Conservation (phyloP, 768 basidiomycete genomes). For the Pisolithus microcarpus region DNA sequence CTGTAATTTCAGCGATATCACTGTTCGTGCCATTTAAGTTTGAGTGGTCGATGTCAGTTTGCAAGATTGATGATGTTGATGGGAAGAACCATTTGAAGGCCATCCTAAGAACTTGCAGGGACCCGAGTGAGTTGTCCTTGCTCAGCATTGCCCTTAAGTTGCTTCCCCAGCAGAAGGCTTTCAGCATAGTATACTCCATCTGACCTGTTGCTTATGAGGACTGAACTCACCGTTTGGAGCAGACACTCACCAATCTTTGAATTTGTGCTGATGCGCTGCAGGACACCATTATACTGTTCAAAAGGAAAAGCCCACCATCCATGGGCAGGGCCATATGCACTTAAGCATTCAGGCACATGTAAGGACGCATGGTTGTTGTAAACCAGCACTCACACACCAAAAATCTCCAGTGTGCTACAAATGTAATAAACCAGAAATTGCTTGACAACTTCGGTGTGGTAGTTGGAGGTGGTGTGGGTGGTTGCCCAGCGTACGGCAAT, state of each 20-base stretch:
- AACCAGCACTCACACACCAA: background rate
- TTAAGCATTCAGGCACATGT: slow-evolving; percentile 28
- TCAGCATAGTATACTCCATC: too few relatives aligned
- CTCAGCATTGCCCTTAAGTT: too few relatives aligned
- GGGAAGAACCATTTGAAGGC: too few relatives aligned
- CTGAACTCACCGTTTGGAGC: too few relatives aligned
- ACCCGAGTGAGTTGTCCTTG: too few relatives aligned
- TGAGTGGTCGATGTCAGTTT: too few relatives aligned
- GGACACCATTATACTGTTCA: slow-evolving; percentile 25
- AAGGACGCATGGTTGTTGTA: slow-evolving; percentile 35
- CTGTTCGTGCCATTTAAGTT: too few relatives aligned
- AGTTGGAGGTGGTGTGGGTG: background rate
- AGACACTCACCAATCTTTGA: slow-evolving; percentile 20
- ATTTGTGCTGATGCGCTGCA: slow-evolving; percentile 27
- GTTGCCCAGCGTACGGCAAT: background rate
- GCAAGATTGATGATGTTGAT: too few relatives aligned
- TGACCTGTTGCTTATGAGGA: too few relatives aligned
- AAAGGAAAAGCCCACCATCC: slow-evolving; percentile 23
- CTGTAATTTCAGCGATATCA: too few relatives aligned
- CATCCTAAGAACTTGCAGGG: too few relatives aligned
- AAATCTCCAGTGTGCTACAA: background rate
- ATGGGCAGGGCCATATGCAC: slow-evolving; percentile 22
- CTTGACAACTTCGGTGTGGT: background rate
- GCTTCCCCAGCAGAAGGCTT: too few relatives aligned
- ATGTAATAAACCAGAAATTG: background rate